Percentiles rank a stretch among this genome's conserved stretches.
Evolutionary conservation across 352 stramenopile species (phyloP).

Genomic region (Globisporangium megalacanthum): DNA sequence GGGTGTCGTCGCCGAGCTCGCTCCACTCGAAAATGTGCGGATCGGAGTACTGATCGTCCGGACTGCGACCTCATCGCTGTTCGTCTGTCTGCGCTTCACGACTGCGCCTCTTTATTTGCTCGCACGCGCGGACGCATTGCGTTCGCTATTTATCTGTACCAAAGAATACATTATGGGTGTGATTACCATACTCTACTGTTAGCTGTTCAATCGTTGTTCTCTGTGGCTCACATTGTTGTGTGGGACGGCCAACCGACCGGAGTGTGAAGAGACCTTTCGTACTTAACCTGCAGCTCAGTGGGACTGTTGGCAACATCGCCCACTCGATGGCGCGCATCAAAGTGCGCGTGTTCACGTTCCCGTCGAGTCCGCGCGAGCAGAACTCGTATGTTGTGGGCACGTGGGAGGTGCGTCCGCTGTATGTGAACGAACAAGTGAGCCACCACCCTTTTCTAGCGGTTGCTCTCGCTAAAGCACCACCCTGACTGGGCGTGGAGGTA

Average conservation of each 20-base stretch:
- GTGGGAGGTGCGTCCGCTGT: conserved; percentile 28
- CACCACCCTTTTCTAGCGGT: neutral
- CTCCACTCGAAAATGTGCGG: no score
- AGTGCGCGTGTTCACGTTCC: conserved; percentile 74
- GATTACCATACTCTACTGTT: no score
- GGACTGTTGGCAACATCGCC: neutral
- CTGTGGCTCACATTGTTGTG: neutral
- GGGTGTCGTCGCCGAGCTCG: no score
- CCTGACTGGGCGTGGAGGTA: neutral
- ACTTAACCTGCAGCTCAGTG: neutral
- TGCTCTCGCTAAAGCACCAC: neutral
- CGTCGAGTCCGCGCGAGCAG: conserved; percentile 53
- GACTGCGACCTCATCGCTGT: neutral
- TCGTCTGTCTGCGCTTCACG: neutral
- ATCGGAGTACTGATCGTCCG: neutral
- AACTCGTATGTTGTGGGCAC: conserved; percentile 79
- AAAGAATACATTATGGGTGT: neutral
- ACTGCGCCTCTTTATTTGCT: neutral
- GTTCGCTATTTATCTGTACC: conserved; percentile 4
- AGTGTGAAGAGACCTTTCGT: no score
- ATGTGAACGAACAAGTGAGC: no score
- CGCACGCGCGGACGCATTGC: neutral
- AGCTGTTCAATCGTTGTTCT: neutral
- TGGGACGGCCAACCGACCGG: no score
- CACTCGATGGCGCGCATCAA: conserved; percentile 46